Evolutionary conservation across 129 eudicot species (phyloP), one percentile per base, ranked within the genome.

Genomic region (Saposhnikovia divaricata): DNA sequence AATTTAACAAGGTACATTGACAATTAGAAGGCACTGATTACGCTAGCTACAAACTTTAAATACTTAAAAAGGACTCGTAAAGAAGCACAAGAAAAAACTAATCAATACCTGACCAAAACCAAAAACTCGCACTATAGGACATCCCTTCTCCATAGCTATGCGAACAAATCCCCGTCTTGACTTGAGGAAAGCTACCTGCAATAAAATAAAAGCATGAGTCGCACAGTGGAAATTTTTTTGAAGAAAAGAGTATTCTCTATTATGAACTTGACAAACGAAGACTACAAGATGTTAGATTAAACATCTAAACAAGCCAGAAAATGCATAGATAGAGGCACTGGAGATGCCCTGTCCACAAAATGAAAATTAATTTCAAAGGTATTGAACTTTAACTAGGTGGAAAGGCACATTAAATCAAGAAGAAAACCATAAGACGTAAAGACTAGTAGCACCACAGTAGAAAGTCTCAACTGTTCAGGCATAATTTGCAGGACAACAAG

Each of bases 41-140:
- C 14, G 34, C 37, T 40, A 39, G 12, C 19, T 37, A 11, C 16
- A 2, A 3, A 78, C 10, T 18, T 43, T 51, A 5, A 15, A 10
- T 53, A 63, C 79, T 21, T 19, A 23, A 61, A 34, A 1, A 19
- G 31, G 34, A 18, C 73, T 13, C 45, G 5, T 57, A 68, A 18
- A n/a, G 14, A 39, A 72, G 59, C 4, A 70, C n/a, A 53, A 73
- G 59, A 21, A 7, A 74, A 59, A 1, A 19, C 43, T 4, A 43
- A 2, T 12, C 40, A n/a, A 57, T 65, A 92, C 99, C 97, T 95
- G 99, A n/a, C 99, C 97, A 82, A 92, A 96, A 83, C 93, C 83
- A 76, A 92, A 90, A 86, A 92, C 95, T 77, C 98, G 98, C 78
- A 96, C 98, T 78, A 92, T 31, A 34, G 97, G 96, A 48, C 89